These are phyloP conservation scores for Epicoccum sorghinum DNA, from an alignment of 2,329 filamentous ascomycete species.

Conservation along the genomic window DNA sequence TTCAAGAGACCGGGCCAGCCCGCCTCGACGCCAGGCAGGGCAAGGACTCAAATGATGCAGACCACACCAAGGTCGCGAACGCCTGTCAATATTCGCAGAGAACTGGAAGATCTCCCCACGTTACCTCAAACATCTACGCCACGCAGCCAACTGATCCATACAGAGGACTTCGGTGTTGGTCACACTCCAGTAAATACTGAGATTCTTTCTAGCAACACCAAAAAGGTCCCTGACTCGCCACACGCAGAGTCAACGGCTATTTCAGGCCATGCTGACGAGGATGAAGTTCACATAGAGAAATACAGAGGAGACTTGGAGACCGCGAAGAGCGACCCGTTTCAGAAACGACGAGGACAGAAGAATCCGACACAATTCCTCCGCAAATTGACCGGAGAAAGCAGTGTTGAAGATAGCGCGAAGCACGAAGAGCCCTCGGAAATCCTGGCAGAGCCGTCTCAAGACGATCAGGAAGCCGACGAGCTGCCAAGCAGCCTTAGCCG, in stretches of 20 bases:
- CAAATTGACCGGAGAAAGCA: constrained; percentile 31
- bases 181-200: constrained; percentile 16
- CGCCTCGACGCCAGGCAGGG: constrained; percentile 24
- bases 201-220: constrained; percentile 51
- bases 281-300: constrained; percentile 39
- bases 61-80: constrained; percentile 11
- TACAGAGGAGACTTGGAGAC: constrained; percentile 33
- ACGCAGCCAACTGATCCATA: constrained; percentile 2
- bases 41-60: constrained; percentile 6
- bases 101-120: constrained; percentile 1
- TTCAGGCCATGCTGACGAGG: constrained; percentile 43
- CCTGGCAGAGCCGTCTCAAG: neutral
- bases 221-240: constrained; percentile 50
- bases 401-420: neutral
- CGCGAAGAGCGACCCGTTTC: constrained; percentile 39
- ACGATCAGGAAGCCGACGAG: constrained; percentile 5
- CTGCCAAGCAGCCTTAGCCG: neutral
- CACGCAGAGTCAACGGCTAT: constrained; percentile 47
- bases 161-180: constrained; percentile 7
- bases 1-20: constrained; percentile 28
- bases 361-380: constrained; percentile 31
- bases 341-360: constrained; percentile 12
- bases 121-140: constrained; percentile 23
- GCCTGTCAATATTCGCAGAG: constrained; percentile 8
- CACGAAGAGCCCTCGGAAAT: neutral